Evolutionary conservation across 192 early-diverging fungal genomes (phyloP), one percentile per base, ranked within the genome.

Genomic region (Coemansia javaensis): DNA sequence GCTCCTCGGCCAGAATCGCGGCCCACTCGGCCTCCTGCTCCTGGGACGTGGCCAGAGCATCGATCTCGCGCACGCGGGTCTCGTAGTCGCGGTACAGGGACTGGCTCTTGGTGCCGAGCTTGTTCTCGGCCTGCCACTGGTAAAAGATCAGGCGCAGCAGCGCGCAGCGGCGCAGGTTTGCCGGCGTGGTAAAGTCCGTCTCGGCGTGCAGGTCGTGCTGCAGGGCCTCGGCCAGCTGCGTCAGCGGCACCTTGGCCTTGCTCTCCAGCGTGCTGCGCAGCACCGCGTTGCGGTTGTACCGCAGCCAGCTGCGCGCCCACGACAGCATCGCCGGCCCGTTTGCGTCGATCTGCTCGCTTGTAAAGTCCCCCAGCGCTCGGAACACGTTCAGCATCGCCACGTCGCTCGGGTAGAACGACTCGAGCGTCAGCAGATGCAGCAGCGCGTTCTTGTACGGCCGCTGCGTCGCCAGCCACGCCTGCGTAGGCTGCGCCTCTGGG

Each of bases 301-400:
- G 52, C 34, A 74, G 56, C 70, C 70, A 74, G 37, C 70, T 50
- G n/a, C 70, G 70, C 33, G 70, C 70, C 70, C 63, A 74, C n/a
- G 70, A 74, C 37, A 74, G 47, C 35, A 74, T 40, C 12, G 62
- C n/a, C 2, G 63, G 46, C 0, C 58, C 43, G 38, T 52, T 33
- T 16, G 39, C 25, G 46, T 74, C 70, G 23, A 74, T 57, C 50
- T 65, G 58, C 16, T 74, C 70, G 10, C 40, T 40, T 3, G 58
- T 55, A 45, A 74, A 74, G 23, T 74, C 70, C 13, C 47, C 58
- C 44, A 53, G 44, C 8, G 23, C 22, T 5, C 70, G 51, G 37
- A 66, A 74, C 63, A 56, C 49, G 40, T 63, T 62, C 28, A 74
- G 57, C 70, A 74, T 74, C 0, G 63, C 62, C 20, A 58, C 40